Percentiles rank a stretch among this genome's conserved stretches.
phyloP scores from a whole-genome alignment of 148 eudicot species.

The Heliosperma pusillum region DNA sequence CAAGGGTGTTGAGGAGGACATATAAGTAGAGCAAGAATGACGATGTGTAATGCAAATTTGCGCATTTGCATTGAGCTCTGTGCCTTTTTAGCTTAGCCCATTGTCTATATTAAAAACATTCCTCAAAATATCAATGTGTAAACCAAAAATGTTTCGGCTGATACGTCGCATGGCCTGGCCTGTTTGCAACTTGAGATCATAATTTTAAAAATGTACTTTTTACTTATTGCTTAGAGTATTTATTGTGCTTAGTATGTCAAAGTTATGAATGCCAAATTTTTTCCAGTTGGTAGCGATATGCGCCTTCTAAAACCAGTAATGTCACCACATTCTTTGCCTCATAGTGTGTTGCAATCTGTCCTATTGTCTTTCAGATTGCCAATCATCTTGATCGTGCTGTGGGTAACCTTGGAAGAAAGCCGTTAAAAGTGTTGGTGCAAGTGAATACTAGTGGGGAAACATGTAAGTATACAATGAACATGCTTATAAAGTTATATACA shows the following conservation, averaged over 20 bases:
- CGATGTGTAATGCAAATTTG: not conserved
- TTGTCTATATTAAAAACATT: not conserved
- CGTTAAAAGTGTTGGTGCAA: slow-evolving; percentile 81
- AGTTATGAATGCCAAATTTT: not conserved
- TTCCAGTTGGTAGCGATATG: not conserved
- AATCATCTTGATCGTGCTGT: slow-evolving; percentile 81
- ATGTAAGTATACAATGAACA: slow-evolving; percentile 46
- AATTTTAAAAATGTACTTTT: not conserved
- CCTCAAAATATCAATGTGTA: not conserved
- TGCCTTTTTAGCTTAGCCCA: not conserved
- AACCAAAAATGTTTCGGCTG: not conserved
- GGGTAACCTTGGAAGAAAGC: slow-evolving; percentile 74
- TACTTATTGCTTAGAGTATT: not conserved
- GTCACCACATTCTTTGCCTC: not conserved
- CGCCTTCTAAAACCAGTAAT: not conserved
- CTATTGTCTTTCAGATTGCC: slow-evolving; percentile 62
- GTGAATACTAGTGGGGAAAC: slow-evolving; percentile 97
- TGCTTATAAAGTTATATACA: not conserved
- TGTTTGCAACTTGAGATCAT: not conserved
- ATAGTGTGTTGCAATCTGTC: not conserved
- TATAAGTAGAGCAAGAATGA: not conserved
- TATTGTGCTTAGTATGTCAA: not conserved
- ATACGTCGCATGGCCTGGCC: not conserved
- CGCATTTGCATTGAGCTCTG: not conserved
- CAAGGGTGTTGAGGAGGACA: not conserved